Evolutionary conservation across 2,329 filamentous ascomycete genomes (phyloP), one percentile per base, ranked within the genome.

Genomic region (Amphichorda felina): DNA sequence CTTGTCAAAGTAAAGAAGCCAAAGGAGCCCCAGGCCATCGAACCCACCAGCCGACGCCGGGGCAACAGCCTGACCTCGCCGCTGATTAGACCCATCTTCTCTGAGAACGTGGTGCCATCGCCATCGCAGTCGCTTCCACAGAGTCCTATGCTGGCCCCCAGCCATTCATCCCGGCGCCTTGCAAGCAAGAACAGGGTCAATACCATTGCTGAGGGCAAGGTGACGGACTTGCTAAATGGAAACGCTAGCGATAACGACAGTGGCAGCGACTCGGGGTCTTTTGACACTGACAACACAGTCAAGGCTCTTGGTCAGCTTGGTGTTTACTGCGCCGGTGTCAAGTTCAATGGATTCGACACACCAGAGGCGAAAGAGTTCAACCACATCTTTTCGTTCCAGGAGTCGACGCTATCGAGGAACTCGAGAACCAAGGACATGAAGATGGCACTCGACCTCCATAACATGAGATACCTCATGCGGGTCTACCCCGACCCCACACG

Each of bases 1-100:
- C 65, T 98, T 38, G 80, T 96, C 66, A 98, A 98, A 57, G 91
- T 95, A 42, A 98, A 96, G 59, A 82, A 83, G 44, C 78, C 84
- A 10, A 57, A 52, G 10, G 62, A 71, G 33, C 62, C 55, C 9
- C 58, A 61, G 19, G 57, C 52, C 39, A 58, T 57, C 34, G 58
- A 62, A 14, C 66, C 69, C 32, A 46, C 58, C 27, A 33, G 47
- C 2, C 66, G 74, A 28, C 64, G 64, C 37, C 67, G 74, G 17
- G 72, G 72, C 33, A 74, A 70, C 55, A 94, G 88, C 57, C 65
- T 93, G 28, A 89, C 82, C 43, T 89, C 86, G 4, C 50, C 55
- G 4, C 39, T 53, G 17, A 65, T 75, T 30, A 75, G 77, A 26
- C 75, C 82, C 2, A 61, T 73, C 1, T 57, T 68, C 1, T 52